phyloP scores from a whole-genome alignment of 192 early-diverging fungal genomes.

The Chytriomyces sp. region DNA sequence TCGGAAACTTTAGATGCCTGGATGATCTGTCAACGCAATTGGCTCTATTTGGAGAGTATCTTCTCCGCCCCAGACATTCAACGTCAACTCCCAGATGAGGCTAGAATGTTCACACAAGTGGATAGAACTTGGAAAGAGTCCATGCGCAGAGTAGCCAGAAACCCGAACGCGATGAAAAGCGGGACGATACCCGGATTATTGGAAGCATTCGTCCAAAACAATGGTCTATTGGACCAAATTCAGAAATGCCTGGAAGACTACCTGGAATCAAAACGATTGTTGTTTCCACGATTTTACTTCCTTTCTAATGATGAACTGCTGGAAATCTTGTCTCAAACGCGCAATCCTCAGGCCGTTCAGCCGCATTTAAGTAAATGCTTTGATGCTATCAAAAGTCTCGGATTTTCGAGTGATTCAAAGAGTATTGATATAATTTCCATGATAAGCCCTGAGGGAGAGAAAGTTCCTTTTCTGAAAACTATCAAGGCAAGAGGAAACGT shows the following conservation, averaged over 20 bases:
- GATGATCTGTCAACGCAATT: slow-evolving; percentile 61
- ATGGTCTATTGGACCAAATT: slow-evolving; percentile 60
- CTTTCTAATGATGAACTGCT: slow-evolving; percentile 64
- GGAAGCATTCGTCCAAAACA: slow-evolving; percentile 63
- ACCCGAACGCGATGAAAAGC: slow-evolving; percentile 65
- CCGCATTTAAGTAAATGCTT: slow-evolving; percentile 65
- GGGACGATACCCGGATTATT: slow-evolving; percentile 60
- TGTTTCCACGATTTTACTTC: slow-evolving; percentile 67
- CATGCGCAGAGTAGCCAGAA: slow-evolving; percentile 58
- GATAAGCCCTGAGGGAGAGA: slow-evolving; percentile 60
- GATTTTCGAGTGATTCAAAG: slow-evolving; percentile 62
- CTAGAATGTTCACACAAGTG: slow-evolving; percentile 61
- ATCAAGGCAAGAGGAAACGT: slow-evolving; percentile 68
- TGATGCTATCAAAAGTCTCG: slow-evolving; percentile 62
- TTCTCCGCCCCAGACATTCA: slow-evolving; percentile 67
- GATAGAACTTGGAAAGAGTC: slow-evolving; percentile 65
- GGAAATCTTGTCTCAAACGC: slow-evolving; percentile 63
- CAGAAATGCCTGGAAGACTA: slow-evolving; percentile 68
- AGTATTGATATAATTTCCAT: slow-evolving; percentile 63
- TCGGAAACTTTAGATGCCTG: slow-evolving; percentile 61
- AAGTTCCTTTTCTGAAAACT: slow-evolving; percentile 57
- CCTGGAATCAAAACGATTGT: slow-evolving; percentile 58
- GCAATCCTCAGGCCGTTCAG: slow-evolving; percentile 65
- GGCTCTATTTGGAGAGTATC: slow-evolving; percentile 63
- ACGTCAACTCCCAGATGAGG: slow-evolving; percentile 63